Evolutionary conservation across 441 rosid species (phyloP), one percentile per base, ranked within the genome.

Genomic region (Corymbia calophylla): DNA sequence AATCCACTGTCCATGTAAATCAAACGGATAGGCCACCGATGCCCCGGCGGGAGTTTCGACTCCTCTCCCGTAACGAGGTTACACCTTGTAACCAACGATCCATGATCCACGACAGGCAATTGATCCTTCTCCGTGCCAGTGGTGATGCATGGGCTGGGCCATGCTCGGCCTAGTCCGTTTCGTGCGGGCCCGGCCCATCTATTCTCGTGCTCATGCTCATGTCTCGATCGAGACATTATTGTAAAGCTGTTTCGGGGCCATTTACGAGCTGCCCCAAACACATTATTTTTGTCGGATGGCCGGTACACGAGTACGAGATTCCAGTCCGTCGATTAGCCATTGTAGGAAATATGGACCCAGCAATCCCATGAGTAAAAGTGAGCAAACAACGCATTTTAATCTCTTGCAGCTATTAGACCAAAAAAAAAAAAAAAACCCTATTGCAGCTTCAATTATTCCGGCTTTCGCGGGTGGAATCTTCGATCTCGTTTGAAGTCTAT

Each of bases 291-390:
- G 3, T 58, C 64, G 10, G 25, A 58, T 25, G 64, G 25, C n/a
- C 14, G 35, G 70, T 3, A n/a, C 8, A 0, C 70, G 2, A 62
- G 35, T 1, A 13, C 4, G 1, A 0, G 9, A 29, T 62, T 62
- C 70, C 8, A 62, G 70, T 62, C 68, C 32, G 1, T 15, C 32
- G 31, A 29, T 16, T 29, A 29, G 70, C 32, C 70, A 62, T 14
- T 6, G 9, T 3, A 14, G 70, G 70, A 29, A 29, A 62, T 62
- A 62, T 62, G 70, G 68, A 62, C 68, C 32, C 4, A 0, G 32
- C 68, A 29, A 62, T 13, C 6, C 6, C 68, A 6, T 2, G 32
- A 62, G 68, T 1, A 62, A 62, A 62, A 62, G 8, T 13, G 35
- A 62, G 70, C 70, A 62, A 62, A 29, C 70, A 14, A 0, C 15